phyloP scores from a whole-genome alignment of 441 rosid species.

The Eruca vesicaria region DNA sequence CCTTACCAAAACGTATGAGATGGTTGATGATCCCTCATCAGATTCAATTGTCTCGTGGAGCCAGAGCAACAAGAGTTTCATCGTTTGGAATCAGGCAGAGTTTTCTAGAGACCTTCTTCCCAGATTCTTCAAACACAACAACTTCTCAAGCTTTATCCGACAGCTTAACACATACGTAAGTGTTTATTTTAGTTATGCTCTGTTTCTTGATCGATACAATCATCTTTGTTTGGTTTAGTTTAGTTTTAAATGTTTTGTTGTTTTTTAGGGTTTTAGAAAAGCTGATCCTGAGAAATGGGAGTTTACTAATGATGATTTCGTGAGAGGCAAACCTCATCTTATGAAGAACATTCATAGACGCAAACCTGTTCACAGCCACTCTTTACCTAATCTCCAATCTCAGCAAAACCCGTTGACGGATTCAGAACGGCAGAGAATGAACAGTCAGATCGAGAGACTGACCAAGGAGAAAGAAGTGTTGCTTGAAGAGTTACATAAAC shows the following conservation, averaged over 20 bases:
- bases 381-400: conserved; percentile 56
- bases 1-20: conserved; percentile 79
- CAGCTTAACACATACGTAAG: conserved; percentile 99
- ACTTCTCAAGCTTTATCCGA: conserved; percentile 95
- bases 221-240: neutral
- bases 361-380: conserved; percentile 95
- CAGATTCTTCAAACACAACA: conserved; percentile 82
- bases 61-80: conserved; percentile 64
- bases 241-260: neutral
- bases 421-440: conserved; percentile 55
- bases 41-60: conserved; percentile 88
- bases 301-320: conserved; percentile 85
- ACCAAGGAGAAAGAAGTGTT: conserved; percentile 57
- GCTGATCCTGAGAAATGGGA: conserved; percentile 94
- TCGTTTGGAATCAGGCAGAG: conserved; percentile 83
- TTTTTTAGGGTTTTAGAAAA: conserved; percentile 85
- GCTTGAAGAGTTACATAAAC: conserved; percentile 48
- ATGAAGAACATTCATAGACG: conserved; percentile 91
- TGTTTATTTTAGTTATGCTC: neutral
- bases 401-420: conserved; percentile 56
- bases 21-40: conserved; percentile 85
- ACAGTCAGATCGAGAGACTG: conserved; percentile 60
- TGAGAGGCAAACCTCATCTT: conserved; percentile 69
- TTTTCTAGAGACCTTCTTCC: conserved; percentile 84
- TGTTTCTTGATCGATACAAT: neutral